A percentile compares a stretch with the other conserved stretches of the same genome.
These are phyloP conservation scores for Lasiodiplodia sp. DNA, from an alignment of 2,329 filamentous ascomycete genomes.

Conservation along the genomic window DNA sequence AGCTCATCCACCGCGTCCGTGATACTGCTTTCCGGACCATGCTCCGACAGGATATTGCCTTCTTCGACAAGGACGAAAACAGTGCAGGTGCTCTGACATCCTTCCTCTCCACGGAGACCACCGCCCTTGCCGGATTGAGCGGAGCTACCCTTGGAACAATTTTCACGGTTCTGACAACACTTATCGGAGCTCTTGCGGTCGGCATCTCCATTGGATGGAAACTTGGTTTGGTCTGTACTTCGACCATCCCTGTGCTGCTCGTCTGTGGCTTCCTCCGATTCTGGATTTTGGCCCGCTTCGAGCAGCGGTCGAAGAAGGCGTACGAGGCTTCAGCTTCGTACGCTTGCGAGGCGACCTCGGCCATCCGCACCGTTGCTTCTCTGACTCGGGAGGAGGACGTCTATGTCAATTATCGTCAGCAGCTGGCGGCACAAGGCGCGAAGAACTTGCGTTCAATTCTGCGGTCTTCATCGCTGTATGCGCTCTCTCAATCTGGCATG, in stretches of 20 bases:
- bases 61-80: conserved; percentile 90
- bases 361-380: conserved; percentile 91
- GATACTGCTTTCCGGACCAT: conserved; percentile 84
- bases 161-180: conserved; percentile 78
- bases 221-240: conserved; percentile 80
- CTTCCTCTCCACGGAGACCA: conserved; percentile 89
- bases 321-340: conserved; percentile 84
- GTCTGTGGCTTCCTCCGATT: conserved; percentile 88
- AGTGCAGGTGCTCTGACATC: conserved; percentile 84
- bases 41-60: conserved; percentile 89
- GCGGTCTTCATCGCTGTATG: conserved; percentile 80
- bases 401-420: conserved; percentile 71
- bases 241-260: conserved; percentile 78
- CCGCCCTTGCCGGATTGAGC: conserved; percentile 84
- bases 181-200: conserved; percentile 75
- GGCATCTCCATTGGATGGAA: conserved; percentile 86
- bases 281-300: conserved; percentile 81
- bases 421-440: conserved; percentile 71
- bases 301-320: conserved; percentile 77
- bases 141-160: conserved; percentile 88
- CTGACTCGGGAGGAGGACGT: conserved; percentile 88
- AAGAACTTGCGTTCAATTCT: conserved; percentile 75
- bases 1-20: conserved; percentile 81
- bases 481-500: conserved; percentile 80
- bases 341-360: conserved; percentile 91